phyloP scores from a whole-genome alignment of 106 monocot species.

The Dendrobium nobile region DNA sequence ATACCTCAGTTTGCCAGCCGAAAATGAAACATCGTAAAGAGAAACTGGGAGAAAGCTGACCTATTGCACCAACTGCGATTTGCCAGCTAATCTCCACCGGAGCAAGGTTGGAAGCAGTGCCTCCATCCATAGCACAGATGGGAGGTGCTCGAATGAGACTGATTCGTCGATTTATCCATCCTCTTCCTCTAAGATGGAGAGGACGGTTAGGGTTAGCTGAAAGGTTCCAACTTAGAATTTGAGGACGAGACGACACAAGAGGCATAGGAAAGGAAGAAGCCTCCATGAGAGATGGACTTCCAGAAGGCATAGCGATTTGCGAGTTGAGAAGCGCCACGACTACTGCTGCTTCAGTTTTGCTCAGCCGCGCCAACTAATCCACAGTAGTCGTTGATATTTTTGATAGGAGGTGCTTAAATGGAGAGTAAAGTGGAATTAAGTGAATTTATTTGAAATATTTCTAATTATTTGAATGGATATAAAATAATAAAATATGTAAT shows the following conservation, averaged over 20 bases:
- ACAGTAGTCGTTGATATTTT: no score
- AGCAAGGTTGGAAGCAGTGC: conserved; percentile 15
- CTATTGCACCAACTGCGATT: conserved; percentile 62
- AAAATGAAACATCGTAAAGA: neutral
- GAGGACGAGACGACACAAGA: neutral
- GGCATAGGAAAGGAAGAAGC: neutral
- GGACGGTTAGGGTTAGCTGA: conserved; percentile 5
- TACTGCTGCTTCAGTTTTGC: neutral
- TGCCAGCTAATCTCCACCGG: conserved; percentile 72
- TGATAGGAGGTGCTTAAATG: no score
- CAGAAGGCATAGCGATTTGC: neutral
- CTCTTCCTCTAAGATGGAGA: conserved; percentile 16
- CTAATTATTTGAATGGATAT: no score
- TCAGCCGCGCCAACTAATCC: neutral
- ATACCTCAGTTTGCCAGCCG: neutral
- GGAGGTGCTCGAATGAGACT: neutral
- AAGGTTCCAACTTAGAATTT: neutral
- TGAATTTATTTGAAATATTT: no score
- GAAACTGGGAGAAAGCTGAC: conserved; percentile 12
- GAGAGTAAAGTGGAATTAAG: no score
- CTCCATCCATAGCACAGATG: conserved; percentile 30
- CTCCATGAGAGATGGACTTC: neutral
- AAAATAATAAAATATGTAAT: no score
- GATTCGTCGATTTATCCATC: neutral
- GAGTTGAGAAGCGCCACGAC: neutral